Conservation (phyloP, 148 eudicot species). For the Chenopodium formosanum region DNA sequence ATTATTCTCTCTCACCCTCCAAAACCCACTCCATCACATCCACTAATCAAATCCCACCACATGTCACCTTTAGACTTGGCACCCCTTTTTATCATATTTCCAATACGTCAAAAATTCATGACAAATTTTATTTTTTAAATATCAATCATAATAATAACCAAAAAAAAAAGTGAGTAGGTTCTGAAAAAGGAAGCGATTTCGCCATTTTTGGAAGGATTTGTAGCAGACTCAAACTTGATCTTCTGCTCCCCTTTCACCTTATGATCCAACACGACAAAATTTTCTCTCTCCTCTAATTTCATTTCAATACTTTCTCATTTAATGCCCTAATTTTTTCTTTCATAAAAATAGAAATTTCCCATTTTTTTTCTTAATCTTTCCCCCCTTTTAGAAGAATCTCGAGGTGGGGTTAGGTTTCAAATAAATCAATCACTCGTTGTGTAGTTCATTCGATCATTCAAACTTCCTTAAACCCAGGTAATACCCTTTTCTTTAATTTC, state of each 20-base stretch:
- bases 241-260: constrained; percentile 8
- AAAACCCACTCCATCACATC: not conserved
- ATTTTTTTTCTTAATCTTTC: not conserved
- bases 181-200: constrained; percentile 13
- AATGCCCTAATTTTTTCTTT: not conserved
- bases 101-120: not conserved
- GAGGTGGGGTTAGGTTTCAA: not conserved
- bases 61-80: not conserved
- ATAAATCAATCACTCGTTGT: not conserved
- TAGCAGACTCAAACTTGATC: constrained; percentile 14
- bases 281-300: not conserved
- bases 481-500: too few relatives aligned
- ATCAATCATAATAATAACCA: not conserved
- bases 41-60: not conserved
- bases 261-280: constrained; percentile 18
- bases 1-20: not conserved
- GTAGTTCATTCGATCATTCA: not conserved
- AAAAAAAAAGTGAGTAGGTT: not conserved
- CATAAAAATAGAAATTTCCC: not conserved
- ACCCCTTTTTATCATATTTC: not conserved
- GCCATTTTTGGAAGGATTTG: constrained; percentile 28
- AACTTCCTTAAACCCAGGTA: too few relatives aligned
- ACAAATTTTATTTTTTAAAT: too few relatives aligned
- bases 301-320: not conserved
- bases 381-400: not conserved